Base-by-base conservation (phyloP, 2,329 filamentous ascomycete genomes). In the Coniella lustricola region DNA sequence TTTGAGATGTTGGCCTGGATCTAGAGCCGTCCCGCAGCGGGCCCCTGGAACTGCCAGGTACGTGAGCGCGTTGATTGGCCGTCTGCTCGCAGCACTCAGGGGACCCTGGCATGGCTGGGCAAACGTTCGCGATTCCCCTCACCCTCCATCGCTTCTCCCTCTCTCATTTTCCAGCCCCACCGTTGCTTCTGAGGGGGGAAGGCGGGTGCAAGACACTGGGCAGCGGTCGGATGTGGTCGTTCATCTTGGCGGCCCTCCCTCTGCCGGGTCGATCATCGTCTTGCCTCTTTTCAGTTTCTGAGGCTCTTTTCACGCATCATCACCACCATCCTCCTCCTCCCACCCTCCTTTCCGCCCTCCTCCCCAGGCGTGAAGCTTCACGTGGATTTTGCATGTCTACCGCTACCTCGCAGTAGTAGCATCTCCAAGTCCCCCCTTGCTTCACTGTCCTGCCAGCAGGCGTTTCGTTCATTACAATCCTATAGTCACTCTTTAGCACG, bases 391-490 rank as follows among this genome's bases (percentile, higher is more conserved):
- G 10, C 35, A 52, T 52, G 50, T 47, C 40, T 41, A 35, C 32
- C 31, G 38, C 31, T 43, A 25, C 17, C 38, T 46, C 16, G 36
- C 44, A 49, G 38, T 46, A 33, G 41, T 49, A 39, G 50, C 36
- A 32, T n/a, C 43, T 34, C 22, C 41, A 22, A 35, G 16, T 50
- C 44, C 25, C 25, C 25, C 25, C 44, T 48, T 44, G 45, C 54
- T 56, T 52, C 44, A 46, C 53, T 61, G 66, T 73, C 73, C 73
- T 75, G 74, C 72, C 70, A 74, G 73, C 74, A 66, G 76, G 76
- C 74, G 67, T 69, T 72, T 68, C 78, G 72, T 68, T 79, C 75
- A 60, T 77, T 78, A 70, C 56, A 56, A 61, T 59, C 53, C 52
- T 51, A 48, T 52, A 62, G 62, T 63, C 63, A 52, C 55, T 67